Conservation (phyloP, 2,329 filamentous ascomycete species). For the Passalora sequoiae region DNA sequence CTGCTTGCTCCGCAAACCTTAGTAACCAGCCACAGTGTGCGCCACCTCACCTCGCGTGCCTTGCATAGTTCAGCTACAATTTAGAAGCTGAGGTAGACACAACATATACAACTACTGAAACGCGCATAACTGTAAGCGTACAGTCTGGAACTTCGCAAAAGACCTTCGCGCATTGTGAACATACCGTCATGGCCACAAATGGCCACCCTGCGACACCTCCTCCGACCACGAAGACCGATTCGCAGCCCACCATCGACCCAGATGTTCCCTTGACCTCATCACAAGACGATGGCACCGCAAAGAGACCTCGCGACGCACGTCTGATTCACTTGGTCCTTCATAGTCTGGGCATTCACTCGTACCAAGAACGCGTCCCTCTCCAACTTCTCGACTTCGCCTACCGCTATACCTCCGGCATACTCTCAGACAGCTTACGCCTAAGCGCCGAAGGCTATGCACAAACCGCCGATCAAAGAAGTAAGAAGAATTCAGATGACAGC, state of each 20-base stretch:
- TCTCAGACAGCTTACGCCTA: constrained; percentile 66
- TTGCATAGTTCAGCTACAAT: background rate
- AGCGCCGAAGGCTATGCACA: constrained; percentile 61
- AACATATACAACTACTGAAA: background rate
- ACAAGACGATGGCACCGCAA: constrained; percentile 35
- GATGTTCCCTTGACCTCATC: constrained; percentile 31
- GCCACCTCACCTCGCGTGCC: background rate
- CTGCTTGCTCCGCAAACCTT: constrained; percentile 1
- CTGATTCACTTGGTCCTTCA: constrained; percentile 75
- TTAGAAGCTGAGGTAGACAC: no score
- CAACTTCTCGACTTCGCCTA: constrained; percentile 84
- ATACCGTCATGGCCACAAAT: constrained; percentile 22
- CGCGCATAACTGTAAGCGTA: background rate
- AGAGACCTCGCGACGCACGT: constrained; percentile 70
- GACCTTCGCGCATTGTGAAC: background rate
- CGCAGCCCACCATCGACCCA: constrained; percentile 18
- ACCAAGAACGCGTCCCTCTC: constrained; percentile 76
- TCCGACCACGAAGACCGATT: constrained; percentile 11
- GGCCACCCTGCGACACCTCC: constrained; percentile 30
- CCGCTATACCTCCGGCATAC: constrained; percentile 67
- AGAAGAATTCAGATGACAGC: constrained; percentile 29
- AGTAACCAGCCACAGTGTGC: background rate
- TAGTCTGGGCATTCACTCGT: constrained; percentile 71
- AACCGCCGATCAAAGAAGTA: constrained; percentile 20
- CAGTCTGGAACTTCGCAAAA: no score